Evolutionary conservation across 345 rosid genomes (phyloP), one percentile per base, ranked within the genome.

Genomic region (Corymbia maculata): DNA sequence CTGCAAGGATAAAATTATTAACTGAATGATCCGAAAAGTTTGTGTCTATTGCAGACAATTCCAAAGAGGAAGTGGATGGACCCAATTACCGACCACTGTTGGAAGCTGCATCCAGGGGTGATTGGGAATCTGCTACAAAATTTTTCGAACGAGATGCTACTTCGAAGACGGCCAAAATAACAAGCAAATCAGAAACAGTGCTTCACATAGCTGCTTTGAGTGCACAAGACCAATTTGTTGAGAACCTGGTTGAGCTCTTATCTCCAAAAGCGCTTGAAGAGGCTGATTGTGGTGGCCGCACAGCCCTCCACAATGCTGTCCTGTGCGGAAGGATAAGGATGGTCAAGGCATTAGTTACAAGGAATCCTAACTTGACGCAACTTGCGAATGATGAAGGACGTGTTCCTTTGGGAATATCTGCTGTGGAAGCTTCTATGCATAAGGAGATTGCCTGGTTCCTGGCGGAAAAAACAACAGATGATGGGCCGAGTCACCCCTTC

Each of bases 31-130:
- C 57, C 17, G 57, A 52, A 52, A 16, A 52, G 24, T 52, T 52
- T 17, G 9, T 24, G 4, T 53, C 2, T 8, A 21, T 53, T 21
- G 26, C 10, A 19, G 59, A 3, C 13, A 52, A 2, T 2, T 52
- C 1, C 0, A 2, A 52, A 52, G 19, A 5, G 19, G 53, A 15
- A 52, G 11, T 8, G 24, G 7, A 52, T 52, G 2, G 0, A 51
- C 53, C 0, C 19, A 4, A 51, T 51, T 51, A 51, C 17, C 19
- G 0, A 51, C 2, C 1, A 7, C 1, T 19, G 59, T 3, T 1
- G 1, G 4, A 1, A 53, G 22, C 22, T 53, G 26, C 59, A 6
- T 17, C 16, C 59, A 19, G 4, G 9, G 53, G 19, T 0, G 53
- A 51, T 8, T 53, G 24, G 24, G 24, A 53, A 53, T 7, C 0